Evolutionary conservation across 2,329 filamentous ascomycete genomes (phyloP).

Genomic region (Pseudogymnoascus sp.): DNA sequence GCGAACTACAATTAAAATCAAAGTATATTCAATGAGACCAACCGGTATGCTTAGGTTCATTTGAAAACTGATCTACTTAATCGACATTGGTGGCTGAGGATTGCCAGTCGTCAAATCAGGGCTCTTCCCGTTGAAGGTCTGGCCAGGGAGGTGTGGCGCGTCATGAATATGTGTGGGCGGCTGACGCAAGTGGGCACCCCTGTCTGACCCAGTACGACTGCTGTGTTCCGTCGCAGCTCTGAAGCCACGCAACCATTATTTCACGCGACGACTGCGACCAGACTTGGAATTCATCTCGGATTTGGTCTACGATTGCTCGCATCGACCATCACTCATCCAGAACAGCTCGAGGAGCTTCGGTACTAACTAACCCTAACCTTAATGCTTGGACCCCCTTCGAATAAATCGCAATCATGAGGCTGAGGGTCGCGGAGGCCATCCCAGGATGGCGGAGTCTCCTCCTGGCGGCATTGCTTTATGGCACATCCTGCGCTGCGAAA

Average conservation of each 20-base stretch:
- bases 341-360: slow-evolving; percentile 11
- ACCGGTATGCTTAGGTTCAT: neutral
- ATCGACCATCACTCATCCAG: neutral
- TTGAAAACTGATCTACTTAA: neutral
- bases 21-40: neutral
- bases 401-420: slow-evolving; percentile 27
- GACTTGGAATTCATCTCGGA: neutral
- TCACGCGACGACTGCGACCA: neutral
- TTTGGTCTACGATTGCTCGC: neutral
- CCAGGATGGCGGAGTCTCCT: slow-evolving; percentile 26
- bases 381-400: slow-evolving; percentile 22
- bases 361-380: too few relatives aligned
- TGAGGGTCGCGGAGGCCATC: slow-evolving; percentile 18
- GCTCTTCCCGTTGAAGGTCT: slow-evolving; percentile 1
- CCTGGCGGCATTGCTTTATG: slow-evolving; percentile 22
- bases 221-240: neutral
- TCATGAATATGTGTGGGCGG: slow-evolving; percentile 1
- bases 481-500: slow-evolving; percentile 25
- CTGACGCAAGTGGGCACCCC: slow-evolving; percentile 6
- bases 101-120: neutral
- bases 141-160: neutral
- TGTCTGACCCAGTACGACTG: neutral
- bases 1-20: neutral
- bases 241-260: slow-evolving; percentile 10
- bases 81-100: neutral